Evolutionary conservation across 495 filamentous ascomycete species (phyloP).

Genomic region (Aspergillus sparsus): DNA sequence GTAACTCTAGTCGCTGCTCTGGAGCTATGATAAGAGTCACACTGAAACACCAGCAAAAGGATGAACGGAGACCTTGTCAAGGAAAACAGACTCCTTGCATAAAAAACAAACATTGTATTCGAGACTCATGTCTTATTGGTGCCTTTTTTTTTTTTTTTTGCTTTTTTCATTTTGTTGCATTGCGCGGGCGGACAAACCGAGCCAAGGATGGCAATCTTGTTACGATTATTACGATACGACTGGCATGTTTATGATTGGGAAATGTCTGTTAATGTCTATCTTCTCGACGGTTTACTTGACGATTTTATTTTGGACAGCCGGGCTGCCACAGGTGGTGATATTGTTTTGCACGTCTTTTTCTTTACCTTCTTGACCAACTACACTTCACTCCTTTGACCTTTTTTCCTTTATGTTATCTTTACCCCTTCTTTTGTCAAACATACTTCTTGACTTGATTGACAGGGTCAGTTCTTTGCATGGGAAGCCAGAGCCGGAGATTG

Average conservation of each 20-base stretch:
- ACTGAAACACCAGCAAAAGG: conserved; percentile 1
- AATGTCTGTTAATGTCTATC: conserved; percentile 31
- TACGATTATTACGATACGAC: conserved; percentile 32
- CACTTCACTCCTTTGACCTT: conserved; percentile 2
- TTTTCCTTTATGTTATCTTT: conserved; percentile 14
- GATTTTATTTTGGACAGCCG: conserved; percentile 25
- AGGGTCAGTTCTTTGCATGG: neutral
- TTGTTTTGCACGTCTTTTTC: neutral
- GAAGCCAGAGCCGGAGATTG: neutral
- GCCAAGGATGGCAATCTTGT: conserved; percentile 24
- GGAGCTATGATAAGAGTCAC: conserved; percentile 5
- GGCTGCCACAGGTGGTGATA: conserved; percentile 22
- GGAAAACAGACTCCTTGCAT: no score
- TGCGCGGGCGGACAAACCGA: conserved; percentile 19
- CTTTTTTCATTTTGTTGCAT: conserved; percentile 28
- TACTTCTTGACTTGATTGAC: conserved; percentile 8
- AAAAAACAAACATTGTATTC: conserved; percentile 11
- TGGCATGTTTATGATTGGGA: conserved; percentile 28
- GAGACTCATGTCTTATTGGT: conserved; percentile 14
- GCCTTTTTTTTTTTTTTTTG: conserved; percentile 17
- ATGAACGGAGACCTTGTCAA: neutral
- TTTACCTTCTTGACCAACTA: conserved; percentile 2
- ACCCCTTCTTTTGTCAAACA: conserved; percentile 22
- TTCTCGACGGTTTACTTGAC: conserved; percentile 21
- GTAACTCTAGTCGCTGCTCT: conserved; percentile 6